Conservation (phyloP, 495 filamentous ascomycete species). For the Glutinoglossum americanum region DNA sequence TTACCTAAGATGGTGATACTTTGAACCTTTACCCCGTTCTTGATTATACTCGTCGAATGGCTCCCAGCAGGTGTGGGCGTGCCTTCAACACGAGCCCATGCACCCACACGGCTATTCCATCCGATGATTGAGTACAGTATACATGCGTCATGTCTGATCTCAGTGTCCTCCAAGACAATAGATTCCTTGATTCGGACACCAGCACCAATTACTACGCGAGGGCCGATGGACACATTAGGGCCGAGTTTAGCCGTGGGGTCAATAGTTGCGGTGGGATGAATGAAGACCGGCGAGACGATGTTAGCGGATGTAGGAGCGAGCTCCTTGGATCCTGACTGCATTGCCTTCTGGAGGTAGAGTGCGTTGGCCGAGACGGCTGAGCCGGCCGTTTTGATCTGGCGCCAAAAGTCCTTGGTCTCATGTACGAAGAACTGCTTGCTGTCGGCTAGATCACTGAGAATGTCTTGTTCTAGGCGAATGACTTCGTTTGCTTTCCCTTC, state of each 20-base stretch:
- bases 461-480: slow-evolving; percentile 91
- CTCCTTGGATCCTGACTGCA: slow-evolving; percentile 63
- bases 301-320: slow-evolving; percentile 68
- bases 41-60: slow-evolving; percentile 86
- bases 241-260: slow-evolving; percentile 93
- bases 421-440: slow-evolving; percentile 96
- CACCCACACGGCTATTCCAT: slow-evolving; percentile 87
- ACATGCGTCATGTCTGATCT: slow-evolving; percentile 95
- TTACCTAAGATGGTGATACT: slow-evolving; percentile 96
- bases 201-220: slow-evolving; percentile 61
- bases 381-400: slow-evolving; percentile 98
- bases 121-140: slow-evolving; percentile 93
- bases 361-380: slow-evolving; percentile 96
- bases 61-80: slow-evolving; percentile 74
- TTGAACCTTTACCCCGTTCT: slow-evolving; percentile 96
- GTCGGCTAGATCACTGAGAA: slow-evolving; percentile 87
- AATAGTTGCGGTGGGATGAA: slow-evolving; percentile 83
- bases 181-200: slow-evolving; percentile 88
- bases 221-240: slow-evolving; percentile 89
- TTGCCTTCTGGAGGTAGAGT: slow-evolving; percentile 88
- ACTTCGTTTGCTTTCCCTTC: slow-evolving; percentile 66
- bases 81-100: slow-evolving; percentile 94
- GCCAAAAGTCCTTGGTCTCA: slow-evolving; percentile 99
- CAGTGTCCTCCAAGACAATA: slow-evolving; percentile 83
- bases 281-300: slow-evolving; percentile 87